Evolutionary conservation across 768 basidiomycete species (phyloP), one percentile per base, ranked within the genome.

Genomic region (Lentinula sp.): DNA sequence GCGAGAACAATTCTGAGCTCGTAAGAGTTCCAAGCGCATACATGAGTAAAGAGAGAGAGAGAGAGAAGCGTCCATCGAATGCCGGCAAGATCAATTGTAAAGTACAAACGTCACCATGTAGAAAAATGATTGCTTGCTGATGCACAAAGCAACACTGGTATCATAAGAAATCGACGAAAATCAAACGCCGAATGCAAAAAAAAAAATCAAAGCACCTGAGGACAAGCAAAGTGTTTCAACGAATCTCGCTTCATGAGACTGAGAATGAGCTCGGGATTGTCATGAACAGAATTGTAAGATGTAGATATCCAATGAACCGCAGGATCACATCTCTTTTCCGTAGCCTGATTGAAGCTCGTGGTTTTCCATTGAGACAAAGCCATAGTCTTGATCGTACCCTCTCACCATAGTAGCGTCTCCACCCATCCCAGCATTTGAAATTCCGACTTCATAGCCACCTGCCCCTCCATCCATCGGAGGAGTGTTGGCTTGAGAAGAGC

Each of bases 401-500:
- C 59, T 60, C 10, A 60, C 59, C 34, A 60, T 60, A 9, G 32
- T 35, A 16, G 48, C 28, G 23, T 52, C 59, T 16, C 28, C 23
- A 15, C 59, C 59, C 16, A 51, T 32, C 4, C 59, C 59, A 28
- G 28, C 18, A 23, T 32, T 32, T 21, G 43, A 48, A 5, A 59
- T 59, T 8, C 57, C 32, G 10, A 59, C 57, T 21, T 59, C 57
- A 50, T 59, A 86, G 64, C 87, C 87, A 46, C 81, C 78, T 65
- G 80, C 80, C 60, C 85, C 87, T 62, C 80, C 84, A 58, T 86
- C 85, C 60, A 88, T 81, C 28, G 89, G 90, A 37, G 88, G 88
- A 31, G 90, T 93, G 70, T 90, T 89, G 57, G 90, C 91, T 71
- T 90, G 88, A 35, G 88, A 88, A 35, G 87, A 89, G 34, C 86